Conservation (phyloP, 1,284 basidiomycete species). For the Wallemia ichthyophaga region DNA sequence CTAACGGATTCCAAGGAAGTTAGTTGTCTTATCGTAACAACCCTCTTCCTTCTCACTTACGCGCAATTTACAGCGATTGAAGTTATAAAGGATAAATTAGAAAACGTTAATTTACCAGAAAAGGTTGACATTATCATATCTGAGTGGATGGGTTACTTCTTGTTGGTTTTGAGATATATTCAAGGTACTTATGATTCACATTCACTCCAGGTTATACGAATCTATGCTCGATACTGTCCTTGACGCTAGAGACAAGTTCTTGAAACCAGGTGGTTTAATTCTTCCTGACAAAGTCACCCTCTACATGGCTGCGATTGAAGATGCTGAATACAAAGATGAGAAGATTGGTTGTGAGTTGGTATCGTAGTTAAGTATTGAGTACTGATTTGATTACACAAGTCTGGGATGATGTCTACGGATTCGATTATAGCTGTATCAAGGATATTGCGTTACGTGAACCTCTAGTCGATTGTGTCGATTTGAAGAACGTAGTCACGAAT, state of each 20-base stretch:
- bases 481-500: slow-evolving; percentile 69
- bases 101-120: slow-evolving; percentile 34
- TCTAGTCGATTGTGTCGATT: slow-evolving; percentile 85
- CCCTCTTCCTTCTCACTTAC: too few relatives aligned
- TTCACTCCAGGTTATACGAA: slow-evolving; percentile 39
- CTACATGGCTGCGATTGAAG: slow-evolving; percentile 90
- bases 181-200: not conserved
- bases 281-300: slow-evolving; percentile 89
- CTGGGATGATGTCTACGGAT: slow-evolving; percentile 99
- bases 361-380: not conserved
- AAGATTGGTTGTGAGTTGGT: slow-evolving; percentile 72
- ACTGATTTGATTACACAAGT: slow-evolving; percentile 23
- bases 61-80: slow-evolving; percentile 38
- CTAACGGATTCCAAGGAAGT: slow-evolving; percentile 89
- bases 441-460: slow-evolving; percentile 91
- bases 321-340: slow-evolving; percentile 98
- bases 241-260: slow-evolving; percentile 82
- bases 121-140: slow-evolving; percentile 96
- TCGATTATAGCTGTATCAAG: slow-evolving; percentile 98
- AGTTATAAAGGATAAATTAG: slow-evolving; percentile 84
- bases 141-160: slow-evolving; percentile 93
- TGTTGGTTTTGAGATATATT: slow-evolving; percentile 15
- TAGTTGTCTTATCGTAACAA: slow-evolving; percentile 14
- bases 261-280: slow-evolving; percentile 54
- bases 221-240: slow-evolving; percentile 98